These are phyloP conservation scores for Delonix regia DNA, from an alignment of 306 rosid species.

Conservation along the genomic window DNA sequence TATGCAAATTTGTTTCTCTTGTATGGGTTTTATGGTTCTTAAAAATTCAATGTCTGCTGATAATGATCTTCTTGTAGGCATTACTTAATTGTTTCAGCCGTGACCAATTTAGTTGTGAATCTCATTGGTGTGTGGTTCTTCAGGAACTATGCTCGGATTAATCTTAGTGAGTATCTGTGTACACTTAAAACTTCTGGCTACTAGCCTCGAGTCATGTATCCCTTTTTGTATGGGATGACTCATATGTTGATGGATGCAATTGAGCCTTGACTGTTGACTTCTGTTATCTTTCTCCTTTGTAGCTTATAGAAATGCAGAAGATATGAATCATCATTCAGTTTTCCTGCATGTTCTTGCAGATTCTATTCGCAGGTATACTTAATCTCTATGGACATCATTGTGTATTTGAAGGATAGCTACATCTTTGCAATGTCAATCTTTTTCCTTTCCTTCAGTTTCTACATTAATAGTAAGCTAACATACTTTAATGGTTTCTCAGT, in stretches of 20 bases:
- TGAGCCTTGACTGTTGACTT: slow-evolving; percentile 24
- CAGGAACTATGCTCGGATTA: slow-evolving; percentile 91
- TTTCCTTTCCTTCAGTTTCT: slow-evolving; percentile 23
- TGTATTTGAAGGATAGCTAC: slow-evolving; percentile 22
- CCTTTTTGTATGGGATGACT: slow-evolving; percentile 11
- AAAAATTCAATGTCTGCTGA: slow-evolving; percentile 34
- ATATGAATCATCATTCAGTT: slow-evolving; percentile 94
- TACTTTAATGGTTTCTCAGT: slow-evolving; percentile 69
- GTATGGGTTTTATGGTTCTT: neutral
- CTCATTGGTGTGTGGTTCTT: slow-evolving; percentile 99
- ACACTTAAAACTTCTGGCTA: slow-evolving; percentile 4
- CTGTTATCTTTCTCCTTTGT: slow-evolving; percentile 40
- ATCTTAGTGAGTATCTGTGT: slow-evolving; percentile 67
- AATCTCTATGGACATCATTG: slow-evolving; percentile 18
- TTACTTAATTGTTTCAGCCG: slow-evolving; percentile 93
- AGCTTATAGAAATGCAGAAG: slow-evolving; percentile 98
- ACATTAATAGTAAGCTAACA: slow-evolving; percentile 46
- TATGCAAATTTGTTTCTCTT: slow-evolving; percentile 26
- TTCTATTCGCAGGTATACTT: slow-evolving; percentile 91
- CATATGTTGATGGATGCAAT: neutral
- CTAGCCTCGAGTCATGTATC: slow-evolving; percentile 22
- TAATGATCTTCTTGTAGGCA: slow-evolving; percentile 66
- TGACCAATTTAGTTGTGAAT: slow-evolving; percentile 90
- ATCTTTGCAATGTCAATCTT: slow-evolving; percentile 3
- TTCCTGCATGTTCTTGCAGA: slow-evolving; percentile 94